Conservation (phyloP, 345 rosid species). For the Lenwebbia sp. region DNA sequence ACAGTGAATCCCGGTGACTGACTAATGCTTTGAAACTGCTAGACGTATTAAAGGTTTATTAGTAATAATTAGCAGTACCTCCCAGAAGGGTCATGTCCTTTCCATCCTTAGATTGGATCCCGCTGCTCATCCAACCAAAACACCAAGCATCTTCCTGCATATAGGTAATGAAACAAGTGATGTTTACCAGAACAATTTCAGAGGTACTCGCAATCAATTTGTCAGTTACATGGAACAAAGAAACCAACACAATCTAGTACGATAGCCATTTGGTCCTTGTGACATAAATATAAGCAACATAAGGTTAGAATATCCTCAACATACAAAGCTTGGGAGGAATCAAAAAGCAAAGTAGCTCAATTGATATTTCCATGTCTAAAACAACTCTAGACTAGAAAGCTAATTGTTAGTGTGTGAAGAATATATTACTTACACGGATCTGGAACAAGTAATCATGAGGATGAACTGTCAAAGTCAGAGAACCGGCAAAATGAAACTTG, state of each 20-base stretch:
- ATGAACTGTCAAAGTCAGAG: constrained; percentile 19
- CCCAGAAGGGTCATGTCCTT: constrained; percentile 21
- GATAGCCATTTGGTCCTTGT: background rate
- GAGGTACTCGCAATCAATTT: background rate
- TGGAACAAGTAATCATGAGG: constrained; percentile 27
- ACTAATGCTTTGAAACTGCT: background rate
- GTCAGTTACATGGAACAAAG: background rate
- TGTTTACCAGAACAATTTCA: background rate
- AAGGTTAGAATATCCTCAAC: background rate
- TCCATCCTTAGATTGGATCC: constrained; percentile 9
- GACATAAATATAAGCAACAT: background rate
- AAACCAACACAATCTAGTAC: background rate
- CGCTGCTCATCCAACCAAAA: constrained; percentile 23
- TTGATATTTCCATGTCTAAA: background rate
- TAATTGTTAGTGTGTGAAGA: background rate
- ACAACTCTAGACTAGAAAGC: background rate
- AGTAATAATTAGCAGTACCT: background rate
- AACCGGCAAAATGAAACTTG: constrained; percentile 11
- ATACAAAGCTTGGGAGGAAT: background rate
- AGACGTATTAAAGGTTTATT: background rate
- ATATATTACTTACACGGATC: constrained; percentile 11
- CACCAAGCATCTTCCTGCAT: constrained; percentile 14
- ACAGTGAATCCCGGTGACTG: background rate
- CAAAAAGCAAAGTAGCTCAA: background rate
- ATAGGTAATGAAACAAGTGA: background rate